Conservation (phyloP, 305 asterid genomes). For the Vinca major region DNA sequence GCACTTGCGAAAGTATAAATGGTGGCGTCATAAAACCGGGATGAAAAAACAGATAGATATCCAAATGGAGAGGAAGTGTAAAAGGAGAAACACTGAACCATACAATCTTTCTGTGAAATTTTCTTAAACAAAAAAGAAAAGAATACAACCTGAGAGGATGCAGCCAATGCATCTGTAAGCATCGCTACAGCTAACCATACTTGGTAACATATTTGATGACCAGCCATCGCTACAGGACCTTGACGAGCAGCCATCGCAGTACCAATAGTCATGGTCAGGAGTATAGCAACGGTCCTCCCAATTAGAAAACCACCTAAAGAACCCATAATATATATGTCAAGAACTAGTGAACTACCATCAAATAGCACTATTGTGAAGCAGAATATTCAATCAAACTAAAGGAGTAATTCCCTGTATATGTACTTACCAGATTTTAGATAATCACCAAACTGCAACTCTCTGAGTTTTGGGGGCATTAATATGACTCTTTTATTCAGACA, state of each 20-base stretch:
- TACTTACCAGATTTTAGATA: slow-evolving; percentile 77
- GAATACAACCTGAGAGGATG: slow-evolving; percentile 69
- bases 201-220: slow-evolving; percentile 88
- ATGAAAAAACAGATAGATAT: not conserved
- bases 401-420: slow-evolving; percentile 3
- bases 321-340: slow-evolving; percentile 8
- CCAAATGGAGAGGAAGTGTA: not conserved
- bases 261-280: slow-evolving; percentile 69
- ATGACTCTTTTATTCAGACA: slow-evolving; percentile 54
- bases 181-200: slow-evolving; percentile 95
- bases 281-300: slow-evolving; percentile 89
- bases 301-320: slow-evolving; percentile 76
- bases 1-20: not conserved
- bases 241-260: slow-evolving; percentile 98
- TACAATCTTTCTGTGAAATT: not conserved
- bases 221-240: slow-evolving; percentile 92
- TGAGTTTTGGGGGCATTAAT: slow-evolving; percentile 65
- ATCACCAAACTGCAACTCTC: slow-evolving; percentile 66
- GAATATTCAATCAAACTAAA: not conserved
- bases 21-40: not conserved
- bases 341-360: not conserved
- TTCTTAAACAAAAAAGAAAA: not conserved
- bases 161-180: slow-evolving; percentile 80
- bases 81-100: not conserved
- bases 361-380: not conserved